phyloP scores from a whole-genome alignment of 257 asterid genomes.

The Rauvolfia tetraphylla region DNA sequence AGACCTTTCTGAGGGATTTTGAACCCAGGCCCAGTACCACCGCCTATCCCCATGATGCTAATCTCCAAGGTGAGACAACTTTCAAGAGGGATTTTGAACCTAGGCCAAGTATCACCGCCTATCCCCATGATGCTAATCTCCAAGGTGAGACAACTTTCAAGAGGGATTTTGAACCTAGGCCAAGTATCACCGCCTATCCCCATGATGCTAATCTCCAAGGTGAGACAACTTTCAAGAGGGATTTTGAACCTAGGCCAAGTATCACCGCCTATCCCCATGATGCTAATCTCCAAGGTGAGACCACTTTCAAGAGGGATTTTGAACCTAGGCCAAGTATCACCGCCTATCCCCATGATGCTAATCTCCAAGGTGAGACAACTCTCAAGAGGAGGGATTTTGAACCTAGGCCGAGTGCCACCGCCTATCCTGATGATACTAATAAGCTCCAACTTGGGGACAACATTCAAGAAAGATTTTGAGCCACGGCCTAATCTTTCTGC shows the following conservation, averaged over 20 bases:
- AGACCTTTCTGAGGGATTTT: slow-evolving; percentile 8
- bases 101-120: slow-evolving; percentile 22
- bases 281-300: background rate
- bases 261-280: slow-evolving; percentile 3
- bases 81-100: slow-evolving; percentile 25
- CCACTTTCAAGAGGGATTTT: slow-evolving; percentile 8
- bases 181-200: slow-evolving; percentile 17
- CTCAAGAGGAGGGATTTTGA: background rate
- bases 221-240: background rate
- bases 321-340: slow-evolving; percentile 31
- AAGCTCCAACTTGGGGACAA: too few species aligned
- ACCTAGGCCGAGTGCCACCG: too few species aligned
- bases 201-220: background rate
- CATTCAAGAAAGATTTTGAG: slow-evolving; percentile 8
- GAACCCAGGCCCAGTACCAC: slow-evolving; percentile 30
- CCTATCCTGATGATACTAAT: slow-evolving; percentile 14
- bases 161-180: slow-evolving; percentile 31
- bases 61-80: background rate
- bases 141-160: background rate
- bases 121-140: background rate
- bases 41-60: background rate
- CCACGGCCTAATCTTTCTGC: background rate
- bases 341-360: slow-evolving; percentile 12
- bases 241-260: slow-evolving; percentile 34
- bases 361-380: too few species aligned